Percentiles rank a stretch among this genome's conserved stretches.
Conservation (phyloP, 192 early-diverging fungal genomes). For the Coemansia sp. region DNA sequence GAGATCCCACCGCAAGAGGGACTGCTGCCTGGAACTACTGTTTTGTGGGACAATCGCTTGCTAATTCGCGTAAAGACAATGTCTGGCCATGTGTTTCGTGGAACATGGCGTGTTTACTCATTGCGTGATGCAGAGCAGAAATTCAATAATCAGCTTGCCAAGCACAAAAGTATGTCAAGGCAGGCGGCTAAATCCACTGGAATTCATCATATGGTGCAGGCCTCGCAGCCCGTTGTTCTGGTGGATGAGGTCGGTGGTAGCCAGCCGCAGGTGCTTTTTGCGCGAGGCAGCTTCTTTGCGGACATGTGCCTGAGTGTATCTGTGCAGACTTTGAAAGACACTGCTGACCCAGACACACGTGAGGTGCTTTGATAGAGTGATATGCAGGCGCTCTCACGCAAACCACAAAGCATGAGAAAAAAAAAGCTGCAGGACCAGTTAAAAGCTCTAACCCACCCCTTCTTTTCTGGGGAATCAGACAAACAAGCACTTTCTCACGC, state of each 20-base stretch:
- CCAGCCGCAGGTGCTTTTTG: constrained; percentile 13
- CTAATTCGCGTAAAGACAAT: constrained; percentile 5
- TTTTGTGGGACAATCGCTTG: constrained; percentile 41
- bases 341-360: background rate
- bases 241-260: background rate
- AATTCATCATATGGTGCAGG: constrained; percentile 15
- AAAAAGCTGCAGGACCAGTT: background rate
- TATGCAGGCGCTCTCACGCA: background rate
- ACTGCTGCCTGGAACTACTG: constrained; percentile 7
- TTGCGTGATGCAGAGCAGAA: constrained; percentile 20
- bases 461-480: background rate
- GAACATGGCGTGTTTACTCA: constrained; percentile 23
- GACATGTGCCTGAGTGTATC: constrained; percentile 2
- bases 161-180: constrained; percentile 17
- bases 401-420: too few species aligned
- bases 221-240: constrained; percentile 29
- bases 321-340: constrained; percentile 14
- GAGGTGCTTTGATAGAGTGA: constrained; percentile 4
- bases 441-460: background rate
- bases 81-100: background rate
- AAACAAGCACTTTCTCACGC: background rate
- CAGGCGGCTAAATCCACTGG: constrained; percentile 1
- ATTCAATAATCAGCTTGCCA: constrained; percentile 12
- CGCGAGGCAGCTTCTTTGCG: constrained; percentile 20
- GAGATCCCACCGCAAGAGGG: constrained; percentile 13